Evolutionary conservation across 169 alveolate species (phyloP).

Genomic region (Plasmodium coatneyi): DNA sequence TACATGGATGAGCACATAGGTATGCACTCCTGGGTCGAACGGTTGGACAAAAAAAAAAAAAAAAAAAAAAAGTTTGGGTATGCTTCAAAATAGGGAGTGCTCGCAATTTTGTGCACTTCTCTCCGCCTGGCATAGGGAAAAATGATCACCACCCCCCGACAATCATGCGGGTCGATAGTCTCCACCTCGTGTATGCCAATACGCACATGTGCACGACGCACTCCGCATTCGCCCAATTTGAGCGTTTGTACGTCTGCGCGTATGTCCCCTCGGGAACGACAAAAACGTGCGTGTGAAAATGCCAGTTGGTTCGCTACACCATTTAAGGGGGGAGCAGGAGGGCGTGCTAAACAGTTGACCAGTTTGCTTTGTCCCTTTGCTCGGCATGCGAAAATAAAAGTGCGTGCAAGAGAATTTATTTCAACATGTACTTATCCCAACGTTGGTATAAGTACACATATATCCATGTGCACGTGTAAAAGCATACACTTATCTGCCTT

Average conservation of each 20-base stretch:
- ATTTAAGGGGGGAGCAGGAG: not conserved
- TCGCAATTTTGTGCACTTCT: not conserved
- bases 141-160: not conserved
- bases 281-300: not conserved
- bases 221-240: not conserved
- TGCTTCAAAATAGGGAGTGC: not conserved
- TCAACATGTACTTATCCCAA: not conserved
- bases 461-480: constrained; percentile 14
- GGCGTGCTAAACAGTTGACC: not conserved
- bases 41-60: not conserved
- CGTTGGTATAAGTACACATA: not conserved
- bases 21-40: not conserved
- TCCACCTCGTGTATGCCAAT: not conserved
- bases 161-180: not conserved
- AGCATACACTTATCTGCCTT: not conserved
- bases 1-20: not conserved
- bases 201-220: not conserved
- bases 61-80: not conserved
- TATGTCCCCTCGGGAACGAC: not conserved
- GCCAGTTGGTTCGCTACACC: not conserved
- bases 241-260: not conserved
- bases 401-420: not conserved
- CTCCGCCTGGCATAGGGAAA: not conserved
- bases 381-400: not conserved
- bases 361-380: not conserved